Conservation (phyloP, 139 green algal genomes). For the Eudorina sp. region DNA sequence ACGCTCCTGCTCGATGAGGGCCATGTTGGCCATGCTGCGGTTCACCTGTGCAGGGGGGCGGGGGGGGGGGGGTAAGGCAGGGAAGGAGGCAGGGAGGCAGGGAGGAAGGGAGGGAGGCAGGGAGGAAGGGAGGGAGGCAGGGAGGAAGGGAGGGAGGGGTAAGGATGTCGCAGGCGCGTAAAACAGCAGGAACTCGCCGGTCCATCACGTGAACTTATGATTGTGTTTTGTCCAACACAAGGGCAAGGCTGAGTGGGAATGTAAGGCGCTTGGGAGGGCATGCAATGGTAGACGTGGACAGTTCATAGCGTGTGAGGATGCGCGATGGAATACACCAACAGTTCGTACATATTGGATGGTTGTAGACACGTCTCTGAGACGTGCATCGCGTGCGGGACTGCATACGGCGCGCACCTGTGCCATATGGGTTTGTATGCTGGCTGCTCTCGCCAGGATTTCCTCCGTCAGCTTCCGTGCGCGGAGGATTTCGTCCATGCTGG, state of each 20-base stretch:
- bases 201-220: too few relatives aligned
- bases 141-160: background rate
- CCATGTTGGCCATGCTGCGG: constrained; percentile 52
- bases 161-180: background rate
- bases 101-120: background rate
- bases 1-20: constrained; percentile 36
- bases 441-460: constrained; percentile 48
- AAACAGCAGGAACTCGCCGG: background rate
- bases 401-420: background rate
- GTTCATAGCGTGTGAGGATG: too few relatives aligned
- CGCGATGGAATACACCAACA: background rate
- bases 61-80: background rate
- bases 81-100: background rate
- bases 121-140: background rate
- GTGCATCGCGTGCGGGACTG: background rate
- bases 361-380: background rate
- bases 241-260: background rate
- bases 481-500: constrained; percentile 53
- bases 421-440: constrained; percentile 46
- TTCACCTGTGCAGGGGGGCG: constrained; percentile 38
- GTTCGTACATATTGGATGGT: background rate
- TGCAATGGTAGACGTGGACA: too few relatives aligned
- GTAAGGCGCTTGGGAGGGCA: too few relatives aligned
- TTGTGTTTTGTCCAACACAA: background rate
- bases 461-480: constrained; percentile 28